Conservation (phyloP, 257 asterid species). For the Gentiana dahurica region DNA sequence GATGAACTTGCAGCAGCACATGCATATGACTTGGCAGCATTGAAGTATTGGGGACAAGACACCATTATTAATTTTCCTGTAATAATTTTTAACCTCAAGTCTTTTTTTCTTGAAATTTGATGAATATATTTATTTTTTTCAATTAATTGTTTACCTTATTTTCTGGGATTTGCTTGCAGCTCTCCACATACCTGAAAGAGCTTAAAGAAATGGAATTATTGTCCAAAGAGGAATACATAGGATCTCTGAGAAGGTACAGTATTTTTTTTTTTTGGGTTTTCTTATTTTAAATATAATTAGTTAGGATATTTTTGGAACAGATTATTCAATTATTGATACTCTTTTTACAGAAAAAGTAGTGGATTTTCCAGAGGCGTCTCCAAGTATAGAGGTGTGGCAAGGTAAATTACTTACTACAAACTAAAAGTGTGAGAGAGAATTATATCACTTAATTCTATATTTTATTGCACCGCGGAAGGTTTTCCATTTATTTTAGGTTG, state of each 20-base stretch:
- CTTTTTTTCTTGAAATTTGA: too few relatives aligned
- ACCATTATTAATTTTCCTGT: slow-evolving; percentile 41
- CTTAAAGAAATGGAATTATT: slow-evolving; percentile 35
- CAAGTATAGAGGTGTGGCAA: slow-evolving; percentile 81
- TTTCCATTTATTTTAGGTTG: too few relatives aligned
- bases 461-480: too few relatives aligned
- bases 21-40: slow-evolving; percentile 44
- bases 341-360: slow-evolving; percentile 43
- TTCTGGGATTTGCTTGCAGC: slow-evolving; percentile 13
- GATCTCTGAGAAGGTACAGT: slow-evolving; percentile 43
- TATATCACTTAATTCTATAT: too few relatives aligned
- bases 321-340: not conserved
- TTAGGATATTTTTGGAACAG: not conserved
- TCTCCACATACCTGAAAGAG: slow-evolving; percentile 27
- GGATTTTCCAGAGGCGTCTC: slow-evolving; percentile 90
- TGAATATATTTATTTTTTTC: too few relatives aligned
- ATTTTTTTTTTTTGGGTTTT: not conserved
- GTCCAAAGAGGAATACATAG: slow-evolving; percentile 48
- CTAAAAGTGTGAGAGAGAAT: too few relatives aligned
- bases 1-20: slow-evolving; percentile 49
- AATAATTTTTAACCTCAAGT: not conserved
- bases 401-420: slow-evolving; percentile 19
- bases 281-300: too few relatives aligned
- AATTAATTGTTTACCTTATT: too few relatives aligned
- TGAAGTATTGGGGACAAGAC: slow-evolving; percentile 41